Percentiles rank a stretch among this genome's conserved stretches.
These are phyloP conservation scores for Filosporella fistucella DNA, from an alignment of 495 filamentous ascomycete genomes.

Conservation along the genomic window DNA sequence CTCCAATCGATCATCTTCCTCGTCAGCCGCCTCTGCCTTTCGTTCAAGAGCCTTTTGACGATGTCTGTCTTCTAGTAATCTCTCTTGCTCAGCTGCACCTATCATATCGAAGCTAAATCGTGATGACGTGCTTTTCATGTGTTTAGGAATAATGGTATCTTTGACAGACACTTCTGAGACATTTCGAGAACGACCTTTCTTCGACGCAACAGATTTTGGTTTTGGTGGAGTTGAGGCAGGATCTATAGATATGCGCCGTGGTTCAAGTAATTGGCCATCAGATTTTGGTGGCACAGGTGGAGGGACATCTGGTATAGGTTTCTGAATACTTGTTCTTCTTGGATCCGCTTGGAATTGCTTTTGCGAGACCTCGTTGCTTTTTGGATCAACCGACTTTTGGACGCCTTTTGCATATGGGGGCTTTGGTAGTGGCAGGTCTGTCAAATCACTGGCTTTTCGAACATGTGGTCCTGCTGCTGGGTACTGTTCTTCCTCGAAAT, in stretches of 20 bases:
- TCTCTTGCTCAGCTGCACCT: slow-evolving; percentile 76
- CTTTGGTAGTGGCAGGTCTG: slow-evolving; percentile 36
- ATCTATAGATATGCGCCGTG: slow-evolving; percentile 32
- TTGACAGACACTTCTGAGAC: slow-evolving; percentile 43
- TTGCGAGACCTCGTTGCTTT: slow-evolving; percentile 12
- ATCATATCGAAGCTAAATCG: slow-evolving; percentile 92
- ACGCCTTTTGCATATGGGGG: slow-evolving; percentile 32
- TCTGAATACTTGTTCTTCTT: slow-evolving; percentile 11
- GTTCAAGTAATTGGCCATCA: slow-evolving; percentile 21
- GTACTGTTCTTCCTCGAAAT: slow-evolving; percentile 60
- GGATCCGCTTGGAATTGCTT: slow-evolving; percentile 1
- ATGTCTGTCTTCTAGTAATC: slow-evolving; percentile 79
- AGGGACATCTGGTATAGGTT: slow-evolving; percentile 9
- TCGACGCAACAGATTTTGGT: slow-evolving; percentile 27
- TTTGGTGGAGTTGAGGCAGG: slow-evolving; percentile 26
- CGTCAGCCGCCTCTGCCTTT: slow-evolving; percentile 32
- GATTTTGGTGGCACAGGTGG: slow-evolving; percentile 25
- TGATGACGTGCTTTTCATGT: slow-evolving; percentile 82
- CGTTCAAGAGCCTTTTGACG: slow-evolving; percentile 63
- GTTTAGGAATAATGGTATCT: slow-evolving; percentile 49
- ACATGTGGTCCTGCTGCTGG: slow-evolving; percentile 33
- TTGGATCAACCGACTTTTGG: slow-evolving; percentile 34
- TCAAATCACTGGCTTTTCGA: slow-evolving; percentile 33
- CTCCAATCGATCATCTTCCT: slow-evolving; percentile 43
- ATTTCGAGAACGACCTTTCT: slow-evolving; percentile 32